Percentiles rank a stretch among this genome's conserved stretches.
These are phyloP conservation scores for Ceratocystis papillata DNA, from an alignment of 2,329 filamentous ascomycete genomes.

Conservation along the genomic window DNA sequence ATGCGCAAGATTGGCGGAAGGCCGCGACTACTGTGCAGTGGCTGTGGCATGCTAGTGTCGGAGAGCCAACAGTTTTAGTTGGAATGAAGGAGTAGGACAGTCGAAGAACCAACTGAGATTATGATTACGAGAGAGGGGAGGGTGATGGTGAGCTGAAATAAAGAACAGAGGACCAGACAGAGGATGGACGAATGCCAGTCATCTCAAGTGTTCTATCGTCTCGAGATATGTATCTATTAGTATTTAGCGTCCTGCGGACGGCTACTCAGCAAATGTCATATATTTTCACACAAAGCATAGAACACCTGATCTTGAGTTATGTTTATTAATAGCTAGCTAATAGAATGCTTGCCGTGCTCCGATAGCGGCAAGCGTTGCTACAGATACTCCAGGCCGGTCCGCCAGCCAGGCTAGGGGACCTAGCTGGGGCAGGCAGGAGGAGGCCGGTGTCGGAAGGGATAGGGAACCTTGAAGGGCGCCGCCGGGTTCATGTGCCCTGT, in stretches of 20 bases:
- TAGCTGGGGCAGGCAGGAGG: neutral
- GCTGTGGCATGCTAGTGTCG: constrained; percentile 15
- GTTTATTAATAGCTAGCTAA: neutral
- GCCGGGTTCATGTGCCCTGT: too few relatives aligned
- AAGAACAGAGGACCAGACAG: too few relatives aligned
- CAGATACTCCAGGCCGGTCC: neutral
- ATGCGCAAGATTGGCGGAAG: constrained; percentile 16
- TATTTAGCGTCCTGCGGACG: constrained; percentile 1
- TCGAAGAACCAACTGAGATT: too few relatives aligned
- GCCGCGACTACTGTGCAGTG: constrained; percentile 9
- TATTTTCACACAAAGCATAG: neutral
- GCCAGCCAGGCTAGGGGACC: neutral
- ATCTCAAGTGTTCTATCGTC: neutral
- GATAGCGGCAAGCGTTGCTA: neutral
- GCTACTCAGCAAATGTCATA: neutral
- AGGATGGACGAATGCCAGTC: too few relatives aligned
- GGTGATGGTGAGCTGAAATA: too few relatives aligned
- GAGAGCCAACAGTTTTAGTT: neutral
- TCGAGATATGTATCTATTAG: neutral
- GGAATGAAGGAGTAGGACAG: neutral
- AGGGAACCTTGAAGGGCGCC: neutral
- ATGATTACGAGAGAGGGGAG: too few relatives aligned
- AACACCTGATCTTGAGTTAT: neutral
- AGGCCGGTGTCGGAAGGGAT: neutral
- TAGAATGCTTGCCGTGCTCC: neutral